phyloP scores from a whole-genome alignment of 2,329 filamentous ascomycete genomes.

The Fusarium sp. region DNA sequence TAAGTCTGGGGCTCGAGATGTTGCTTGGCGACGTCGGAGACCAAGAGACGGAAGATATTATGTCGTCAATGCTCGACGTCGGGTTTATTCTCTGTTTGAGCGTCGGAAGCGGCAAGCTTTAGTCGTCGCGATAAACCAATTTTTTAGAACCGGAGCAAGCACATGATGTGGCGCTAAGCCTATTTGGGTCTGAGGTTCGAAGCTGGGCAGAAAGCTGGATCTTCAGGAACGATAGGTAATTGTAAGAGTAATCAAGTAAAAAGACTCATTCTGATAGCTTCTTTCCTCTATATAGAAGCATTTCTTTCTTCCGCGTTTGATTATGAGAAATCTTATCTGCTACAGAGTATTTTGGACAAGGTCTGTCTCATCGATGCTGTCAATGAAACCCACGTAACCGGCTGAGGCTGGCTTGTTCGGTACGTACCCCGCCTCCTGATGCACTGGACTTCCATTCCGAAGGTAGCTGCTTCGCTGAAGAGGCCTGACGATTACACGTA shows the following conservation, averaged over 20 bases:
- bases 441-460: slow-evolving; percentile 8
- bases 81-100: slow-evolving; percentile 29
- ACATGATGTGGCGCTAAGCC: slow-evolving; percentile 41
- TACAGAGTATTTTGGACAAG: neutral
- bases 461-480: slow-evolving; percentile 12
- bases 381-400: slow-evolving; percentile 2
- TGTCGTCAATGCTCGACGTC: slow-evolving; percentile 37
- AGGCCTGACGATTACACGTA: slow-evolving; percentile 27
- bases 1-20: slow-evolving; percentile 5
- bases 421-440: slow-evolving; percentile 40
- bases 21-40: slow-evolving; percentile 9
- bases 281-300: neutral
- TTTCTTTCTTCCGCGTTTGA: neutral
- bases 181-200: slow-evolving; percentile 15
- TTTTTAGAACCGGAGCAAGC: slow-evolving; percentile 42
- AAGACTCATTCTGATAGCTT: no score
- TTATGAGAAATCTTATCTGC: neutral
- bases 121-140: slow-evolving; percentile 43
- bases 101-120: slow-evolving; percentile 37
- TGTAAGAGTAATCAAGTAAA: neutral
- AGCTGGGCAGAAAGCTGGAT: slow-evolving; percentile 10
- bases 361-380: neutral
- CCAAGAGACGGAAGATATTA: slow-evolving; percentile 23
- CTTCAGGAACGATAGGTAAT: neutral
- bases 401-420: slow-evolving; percentile 24